Evolutionary conservation across 1,284 basidiomycete species (phyloP).

Genomic region (Tranzscheliella williamsii): DNA sequence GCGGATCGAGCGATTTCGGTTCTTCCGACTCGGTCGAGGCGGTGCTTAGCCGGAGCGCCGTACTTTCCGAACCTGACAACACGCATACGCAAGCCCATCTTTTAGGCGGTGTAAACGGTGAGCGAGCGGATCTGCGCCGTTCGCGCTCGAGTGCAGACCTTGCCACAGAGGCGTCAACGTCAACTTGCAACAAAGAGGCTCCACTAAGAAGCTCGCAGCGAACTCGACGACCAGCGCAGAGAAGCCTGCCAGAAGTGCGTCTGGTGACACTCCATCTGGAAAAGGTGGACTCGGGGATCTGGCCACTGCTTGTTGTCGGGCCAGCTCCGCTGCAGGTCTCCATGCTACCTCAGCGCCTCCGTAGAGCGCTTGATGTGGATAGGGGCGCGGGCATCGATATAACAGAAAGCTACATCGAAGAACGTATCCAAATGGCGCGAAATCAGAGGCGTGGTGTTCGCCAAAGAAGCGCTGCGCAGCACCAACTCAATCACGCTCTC

Average conservation of each 20-base stretch:
- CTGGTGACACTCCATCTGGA: constrained; percentile 41
- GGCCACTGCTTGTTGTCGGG: constrained; percentile 37
- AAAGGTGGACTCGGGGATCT: constrained; percentile 41
- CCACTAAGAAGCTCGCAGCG: background rate
- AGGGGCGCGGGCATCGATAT: background rate
- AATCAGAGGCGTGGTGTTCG: constrained; percentile 6
- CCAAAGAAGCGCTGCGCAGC: constrained; percentile 19
- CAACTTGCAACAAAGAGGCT: no score
- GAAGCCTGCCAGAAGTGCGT: constrained; percentile 24
- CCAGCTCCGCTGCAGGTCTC: constrained; percentile 29
- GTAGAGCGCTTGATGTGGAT: background rate
- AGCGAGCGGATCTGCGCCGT: background rate
- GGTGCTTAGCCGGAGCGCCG: constrained; percentile 18
- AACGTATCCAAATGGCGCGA: constrained; percentile 1
- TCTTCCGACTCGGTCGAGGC: constrained; percentile 34
- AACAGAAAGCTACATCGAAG: constrained; percentile 3
- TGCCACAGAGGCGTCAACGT: no score
- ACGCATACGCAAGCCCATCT: background rate
- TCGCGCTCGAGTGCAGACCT: background rate
- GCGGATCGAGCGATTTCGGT: constrained; percentile 37
- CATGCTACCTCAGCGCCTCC: constrained; percentile 5
- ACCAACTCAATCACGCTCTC: constrained; percentile 31
- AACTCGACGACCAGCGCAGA: background rate
- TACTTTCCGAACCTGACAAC: constrained; percentile 27
- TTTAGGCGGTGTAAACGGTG: background rate